Base-by-base conservation (phyloP, 2,329 filamentous ascomycete genomes). In the Ceratocystis cacaofunesta region DNA sequence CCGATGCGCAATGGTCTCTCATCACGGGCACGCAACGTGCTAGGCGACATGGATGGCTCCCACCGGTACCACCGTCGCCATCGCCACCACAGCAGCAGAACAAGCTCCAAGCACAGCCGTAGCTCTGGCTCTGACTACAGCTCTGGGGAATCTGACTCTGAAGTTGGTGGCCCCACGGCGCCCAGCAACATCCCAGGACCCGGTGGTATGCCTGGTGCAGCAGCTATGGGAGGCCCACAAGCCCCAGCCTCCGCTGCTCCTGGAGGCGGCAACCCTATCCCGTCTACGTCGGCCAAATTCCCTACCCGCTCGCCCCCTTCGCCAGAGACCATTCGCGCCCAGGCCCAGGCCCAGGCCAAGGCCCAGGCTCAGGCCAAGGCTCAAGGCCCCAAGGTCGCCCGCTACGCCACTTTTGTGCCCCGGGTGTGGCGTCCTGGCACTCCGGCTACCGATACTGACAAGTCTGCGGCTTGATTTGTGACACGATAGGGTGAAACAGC, bases 361-460 rank as follows among this genome's bases (percentile, higher is more conserved):
- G 52, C 52, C 2, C 52, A 58, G 52, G 52, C 28, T 32, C 25
- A 58, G 17, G 52, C 52, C 52, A 58, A 58, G 52, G 52, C 52
- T 30, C 52, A 58, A 17, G 66, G 63, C 25, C 66, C 66, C 46
- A 67, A 67, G 58, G 63, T 67, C 17, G 58, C 62, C 6, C 62
- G 66, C 10, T 65, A 65, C 61, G 66, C 58, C 41, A 48, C 62
- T 48, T 67, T 65, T 63, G 66, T 67, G 4, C 46, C 63, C 15
- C 63, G 61, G 17, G 61, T 62, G 61, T 62, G 61, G 61, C 61
- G 46, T 6, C 61, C 61, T 5, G 46, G 46, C 46, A 63, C 48
- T 15, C 32, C 62, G 46, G 62, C 50, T 28, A 64, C 48, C 50
- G 19, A 58, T 25, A 52, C 48, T 25, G 48, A 52, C 48, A 52